Evolutionary conservation across 2,329 filamentous ascomycete genomes (phyloP), one percentile per base, ranked within the genome.

Genomic region (Apiospora aurea): DNA sequence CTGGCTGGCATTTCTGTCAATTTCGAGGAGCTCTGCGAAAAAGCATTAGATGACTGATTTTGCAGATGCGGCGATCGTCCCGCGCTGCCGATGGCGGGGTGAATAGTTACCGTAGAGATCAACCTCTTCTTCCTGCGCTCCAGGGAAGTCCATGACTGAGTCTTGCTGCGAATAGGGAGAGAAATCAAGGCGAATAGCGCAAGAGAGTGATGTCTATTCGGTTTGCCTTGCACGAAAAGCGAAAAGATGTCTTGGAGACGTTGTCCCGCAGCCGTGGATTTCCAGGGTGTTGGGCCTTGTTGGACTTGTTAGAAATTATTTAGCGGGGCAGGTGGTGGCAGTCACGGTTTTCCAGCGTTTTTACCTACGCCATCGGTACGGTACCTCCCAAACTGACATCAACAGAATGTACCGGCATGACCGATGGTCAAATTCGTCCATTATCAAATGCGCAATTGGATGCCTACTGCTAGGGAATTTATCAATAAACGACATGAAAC

Each of bases 21-120:
- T 89, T 73, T 90, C 93, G 74, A 98, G 90, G 77, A 97, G 87
- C 85, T 92, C 95, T 97, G 79, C 71, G 14, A n/a, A 4, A n/a
- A 47, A 26, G 2, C 10, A 38, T 64, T 41, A 64, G 51, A 41
- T 29, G 67, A 26, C 38, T 73, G 51, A 61, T 71, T 57, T 64
- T 64, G 57, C 29, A 41, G 34, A 24, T 64, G 61, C 57, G 29
- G 72, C 34, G 34, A 41, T 34, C 29, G 11, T 64, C 29, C 57
- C 18, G 57, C 11, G 34, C 34, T n/a, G 57, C 57, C 53, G 24
- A 64, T 43, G 69, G 75, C 57, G 49, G 41, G 24, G 44, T 41
- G 34, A 18, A 14, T 69, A 73, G 82, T 74, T 77, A 85, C 84
- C 82, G 77, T 92, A 92, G 78, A 92, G 86, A 79, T 92, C 89